phyloP scores from a whole-genome alignment of 352 stramenopile genomes.

The Phytophthora meadii region DNA sequence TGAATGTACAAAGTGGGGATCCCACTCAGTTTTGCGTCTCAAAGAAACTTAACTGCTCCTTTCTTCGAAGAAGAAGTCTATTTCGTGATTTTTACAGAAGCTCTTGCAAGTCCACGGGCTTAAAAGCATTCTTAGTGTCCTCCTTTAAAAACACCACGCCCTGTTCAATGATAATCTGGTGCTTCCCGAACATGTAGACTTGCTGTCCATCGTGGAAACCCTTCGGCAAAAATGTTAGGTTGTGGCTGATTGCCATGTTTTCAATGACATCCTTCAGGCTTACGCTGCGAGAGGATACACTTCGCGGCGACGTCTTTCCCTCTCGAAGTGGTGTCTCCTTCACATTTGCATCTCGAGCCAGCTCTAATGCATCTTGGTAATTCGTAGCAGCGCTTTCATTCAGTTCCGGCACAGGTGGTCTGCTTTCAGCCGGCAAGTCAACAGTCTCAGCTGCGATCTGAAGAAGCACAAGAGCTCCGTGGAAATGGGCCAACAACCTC shows the following conservation, averaged over 20 bases:
- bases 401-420: constrained; percentile 50
- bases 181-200: constrained; percentile 80
- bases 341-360: constrained; percentile 44
- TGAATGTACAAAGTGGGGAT: constrained; percentile 2
- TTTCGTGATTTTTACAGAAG: constrained; percentile 44
- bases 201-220: constrained; percentile 79
- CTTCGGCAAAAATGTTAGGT: constrained; percentile 87
- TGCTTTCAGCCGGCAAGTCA: constrained; percentile 16
- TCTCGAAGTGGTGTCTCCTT: constrained; percentile 25
- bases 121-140: constrained; percentile 65
- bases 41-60: too few relatives aligned
- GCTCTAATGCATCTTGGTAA: constrained; percentile 83
- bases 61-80: too few relatives aligned
- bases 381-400: constrained; percentile 57
- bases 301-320: constrained; percentile 30
- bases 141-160: constrained; percentile 78
- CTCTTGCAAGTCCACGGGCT: constrained; percentile 79
- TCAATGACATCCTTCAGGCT: constrained; percentile 87
- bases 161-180: constrained; percentile 88
- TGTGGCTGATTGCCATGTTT: constrained; percentile 77
- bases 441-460: constrained; percentile 47
- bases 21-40: background rate
- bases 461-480: constrained; percentile 76
- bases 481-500: constrained; percentile 80
- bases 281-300: constrained; percentile 50